Conservation (phyloP, 192 early-diverging fungal genomes). For the Coemansia umbellata region DNA sequence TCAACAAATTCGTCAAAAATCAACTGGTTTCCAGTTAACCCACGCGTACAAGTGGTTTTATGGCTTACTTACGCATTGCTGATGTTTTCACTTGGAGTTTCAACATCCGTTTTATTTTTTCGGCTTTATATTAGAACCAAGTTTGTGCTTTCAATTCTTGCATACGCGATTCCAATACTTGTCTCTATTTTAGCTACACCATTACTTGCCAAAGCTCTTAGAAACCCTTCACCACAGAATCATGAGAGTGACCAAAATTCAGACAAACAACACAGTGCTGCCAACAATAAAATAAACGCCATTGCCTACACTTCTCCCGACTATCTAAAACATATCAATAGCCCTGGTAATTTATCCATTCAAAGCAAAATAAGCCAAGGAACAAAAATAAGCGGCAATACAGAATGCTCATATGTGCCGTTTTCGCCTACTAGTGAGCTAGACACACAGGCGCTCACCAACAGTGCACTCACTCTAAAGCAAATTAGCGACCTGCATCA, state of each 20-base stretch:
- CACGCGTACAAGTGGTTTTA: constrained; percentile 8
- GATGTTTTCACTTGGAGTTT: not conserved
- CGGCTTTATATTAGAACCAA: not conserved
- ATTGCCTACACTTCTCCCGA: no score
- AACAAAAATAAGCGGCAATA: not conserved
- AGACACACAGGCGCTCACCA: not conserved
- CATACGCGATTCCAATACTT: not conserved
- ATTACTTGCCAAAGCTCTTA: not conserved
- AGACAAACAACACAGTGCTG: no score
- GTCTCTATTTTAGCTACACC: not conserved
- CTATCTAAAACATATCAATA: not conserved
- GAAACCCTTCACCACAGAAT: no score
- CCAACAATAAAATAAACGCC: no score
- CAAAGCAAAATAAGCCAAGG: constrained; percentile 1
- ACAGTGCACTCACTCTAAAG: not conserved
- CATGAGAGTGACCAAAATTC: no score
- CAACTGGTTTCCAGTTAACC: constrained; percentile 24
- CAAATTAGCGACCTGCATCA: not conserved
- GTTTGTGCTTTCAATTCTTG: not conserved
- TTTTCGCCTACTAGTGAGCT: not conserved
- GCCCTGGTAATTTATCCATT: not conserved
- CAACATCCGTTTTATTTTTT: constrained; percentile 7
- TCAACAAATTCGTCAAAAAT: not conserved
- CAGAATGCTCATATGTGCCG: not conserved
- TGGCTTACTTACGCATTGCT: constrained; percentile 7